These are phyloP conservation scores for Sphagnum contortum DNA, from an alignment of 225 moss, liverwort and hornwort species.

Conservation along the genomic window DNA sequence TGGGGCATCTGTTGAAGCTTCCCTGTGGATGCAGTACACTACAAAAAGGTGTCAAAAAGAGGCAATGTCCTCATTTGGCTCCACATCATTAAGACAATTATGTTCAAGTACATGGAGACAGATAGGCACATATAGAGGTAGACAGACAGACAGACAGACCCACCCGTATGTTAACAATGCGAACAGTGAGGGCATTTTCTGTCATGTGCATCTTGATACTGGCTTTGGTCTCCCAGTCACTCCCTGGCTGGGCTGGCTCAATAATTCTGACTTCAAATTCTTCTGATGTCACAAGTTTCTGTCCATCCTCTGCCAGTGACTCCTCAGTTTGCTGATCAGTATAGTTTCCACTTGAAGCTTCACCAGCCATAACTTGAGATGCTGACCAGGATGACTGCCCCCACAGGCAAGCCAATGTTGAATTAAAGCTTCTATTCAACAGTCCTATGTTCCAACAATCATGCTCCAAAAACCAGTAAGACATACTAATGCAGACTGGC, in stretches of 20 bases:
- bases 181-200: conserved; percentile 88
- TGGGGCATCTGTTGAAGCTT: too few relatives aligned
- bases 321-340: conserved; percentile 67
- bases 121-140: background rate
- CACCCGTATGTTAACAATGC: conserved; percentile 76
- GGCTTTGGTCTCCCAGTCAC: conserved; percentile 94
- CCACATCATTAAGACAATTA: too few relatives aligned
- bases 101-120: too few relatives aligned
- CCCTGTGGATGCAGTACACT: too few relatives aligned
- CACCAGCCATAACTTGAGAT: conserved; percentile 51
- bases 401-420: conserved; percentile 5
- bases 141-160: background rate
- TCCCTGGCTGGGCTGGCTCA: conserved; percentile 78
- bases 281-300: conserved; percentile 62
- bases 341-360: conserved; percentile 41
- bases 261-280: conserved; percentile 97
- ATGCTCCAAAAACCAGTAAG: too few relatives aligned
- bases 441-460: too few relatives aligned
- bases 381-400: conserved; percentile 32
- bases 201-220: conserved; percentile 84
- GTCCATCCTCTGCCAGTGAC: conserved; percentile 57
- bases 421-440: too few relatives aligned
- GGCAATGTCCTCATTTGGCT: too few relatives aligned
- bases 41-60: too few relatives aligned
- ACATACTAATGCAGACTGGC: too few relatives aligned